Evolutionary conservation across 1,284 basidiomycete genomes (phyloP).

Genomic region (Wallemia ichthyophaga): DNA sequence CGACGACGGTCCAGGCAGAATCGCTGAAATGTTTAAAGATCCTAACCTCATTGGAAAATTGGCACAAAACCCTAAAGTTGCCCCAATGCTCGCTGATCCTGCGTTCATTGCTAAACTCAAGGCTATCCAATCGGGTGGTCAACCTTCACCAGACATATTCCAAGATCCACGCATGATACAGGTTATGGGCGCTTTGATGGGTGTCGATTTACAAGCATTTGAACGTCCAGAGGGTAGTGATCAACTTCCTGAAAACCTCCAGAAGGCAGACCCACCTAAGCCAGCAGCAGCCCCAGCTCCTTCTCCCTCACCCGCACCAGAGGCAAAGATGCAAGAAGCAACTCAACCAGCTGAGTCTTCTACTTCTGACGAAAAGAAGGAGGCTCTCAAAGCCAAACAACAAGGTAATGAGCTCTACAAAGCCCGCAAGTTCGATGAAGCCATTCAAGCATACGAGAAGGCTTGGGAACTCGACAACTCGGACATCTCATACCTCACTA

Average conservation of each 20-base stretch:
- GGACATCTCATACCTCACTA: slow-evolving; percentile 78
- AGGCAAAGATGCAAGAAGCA: slow-evolving; percentile 24
- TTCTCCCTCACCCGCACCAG: slow-evolving; percentile 14
- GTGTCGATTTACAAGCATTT: slow-evolving; percentile 70
- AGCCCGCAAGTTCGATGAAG: slow-evolving; percentile 43
- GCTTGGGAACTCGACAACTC: slow-evolving; percentile 85
- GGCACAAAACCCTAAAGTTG: slow-evolving; percentile 54
- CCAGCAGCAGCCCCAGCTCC: slow-evolving; percentile 14
- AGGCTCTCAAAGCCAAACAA: slow-evolving; percentile 45
- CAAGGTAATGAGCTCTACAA: slow-evolving; percentile 60
- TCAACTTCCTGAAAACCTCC: neutral
- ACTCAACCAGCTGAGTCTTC: slow-evolving; percentile 34
- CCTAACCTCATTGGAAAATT: slow-evolving; percentile 57
- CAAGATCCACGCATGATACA: slow-evolving; percentile 67
- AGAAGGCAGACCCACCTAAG: slow-evolving; percentile 9
- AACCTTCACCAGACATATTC: slow-evolving; percentile 18
- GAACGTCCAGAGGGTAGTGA: slow-evolving; percentile 47
- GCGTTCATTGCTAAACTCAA: slow-evolving; percentile 33
- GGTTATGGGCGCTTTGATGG: slow-evolving; percentile 75
- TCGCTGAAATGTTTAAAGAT: slow-evolving; percentile 58
- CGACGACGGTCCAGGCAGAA: slow-evolving; percentile 22
- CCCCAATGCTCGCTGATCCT: slow-evolving; percentile 52
- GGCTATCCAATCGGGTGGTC: slow-evolving; percentile 16
- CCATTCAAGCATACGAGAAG: slow-evolving; percentile 38
- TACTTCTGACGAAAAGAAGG: slow-evolving; percentile 28